Base-by-base conservation (phyloP, 225 moss, liverwort and hornwort species). In the Pseudoscleropodium purum region DNA sequence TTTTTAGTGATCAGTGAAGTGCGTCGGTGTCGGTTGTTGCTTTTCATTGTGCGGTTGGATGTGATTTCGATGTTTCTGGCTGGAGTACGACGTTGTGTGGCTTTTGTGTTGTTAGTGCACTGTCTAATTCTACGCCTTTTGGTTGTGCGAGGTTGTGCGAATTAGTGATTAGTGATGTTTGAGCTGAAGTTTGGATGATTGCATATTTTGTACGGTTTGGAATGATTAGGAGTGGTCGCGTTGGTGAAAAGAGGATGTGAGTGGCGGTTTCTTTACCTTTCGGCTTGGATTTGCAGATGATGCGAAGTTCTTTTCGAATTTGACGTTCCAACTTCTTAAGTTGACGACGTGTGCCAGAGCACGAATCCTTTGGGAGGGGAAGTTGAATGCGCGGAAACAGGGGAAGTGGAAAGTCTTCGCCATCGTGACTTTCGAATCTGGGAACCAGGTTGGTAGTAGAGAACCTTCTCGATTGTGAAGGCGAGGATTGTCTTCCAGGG, bases 391-490 rank as follows among this genome's bases (percentile, higher is more conserved):
- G 88, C n/a, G 64, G 43, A 79, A 79, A 82, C 87, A 87, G 85
- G 88, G 89, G 91, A 86, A 88, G 90, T 52, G 66, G 52, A 41
- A 84, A n/a, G 67, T 74, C 34, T 86, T 84, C 86, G 63, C 75
- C 90, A 76, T 86, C 90, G 85, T 88, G 85, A 75, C 34, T 62
- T 87, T 68, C 85, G 56, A 88, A 87, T 91, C 88, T 79, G 81
- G n/a, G 87, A 65, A 80, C 75, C 88, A 91, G 90, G 90, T 93
- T 93, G 90, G 93, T 91, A 88, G 88, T 80, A 59, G 86, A 91
- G 75, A 84, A 88, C 90, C 87, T 88, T 84, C 66, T 91, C 75
- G 86, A 86, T 88, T 86, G 51, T 82, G 88, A 84, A 91, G 87
- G 87, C 63, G 85, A 89, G 75, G 89, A 85, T 61, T 91, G 87